A percentile compares a stretch with the other conserved stretches of the same genome.
Evolutionary conservation across 306 rosid genomes (phyloP).

Genomic region (Vachellia collinsii): DNA sequence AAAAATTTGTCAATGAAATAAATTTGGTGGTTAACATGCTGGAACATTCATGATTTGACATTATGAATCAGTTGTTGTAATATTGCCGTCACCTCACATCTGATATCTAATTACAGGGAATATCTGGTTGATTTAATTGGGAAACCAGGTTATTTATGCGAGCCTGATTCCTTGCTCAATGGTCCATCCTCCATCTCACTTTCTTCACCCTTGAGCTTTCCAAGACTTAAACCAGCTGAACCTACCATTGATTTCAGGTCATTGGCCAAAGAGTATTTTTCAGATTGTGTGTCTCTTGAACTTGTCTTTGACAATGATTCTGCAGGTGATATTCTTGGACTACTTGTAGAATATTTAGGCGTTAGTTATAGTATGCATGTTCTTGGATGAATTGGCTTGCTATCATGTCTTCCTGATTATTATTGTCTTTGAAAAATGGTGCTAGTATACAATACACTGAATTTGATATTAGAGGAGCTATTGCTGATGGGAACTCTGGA

Average conservation of each 20-base stretch:
- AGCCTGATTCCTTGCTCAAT: conserved; percentile 94
- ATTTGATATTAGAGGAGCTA: conserved; percentile 44
- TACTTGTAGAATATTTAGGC: conserved; percentile 17
- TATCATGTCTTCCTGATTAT: conserved; percentile 2
- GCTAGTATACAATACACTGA: conserved; percentile 26
- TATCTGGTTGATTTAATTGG: conserved; percentile 87
- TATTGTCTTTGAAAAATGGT: conserved; percentile 33
- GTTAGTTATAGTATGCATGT: conserved; percentile 18
- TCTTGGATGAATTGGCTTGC: conserved; percentile 28
- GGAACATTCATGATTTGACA: conserved; percentile 17
- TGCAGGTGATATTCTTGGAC: conserved; percentile 63
- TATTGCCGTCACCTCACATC: conserved; percentile 39
- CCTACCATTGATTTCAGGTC: conserved; percentile 80
- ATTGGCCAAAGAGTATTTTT: conserved; percentile 92
- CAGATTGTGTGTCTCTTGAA: conserved; percentile 76
- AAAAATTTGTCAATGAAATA: conserved; percentile 16
- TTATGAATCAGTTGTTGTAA: conserved; percentile 25
- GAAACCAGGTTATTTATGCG: conserved; percentile 82
- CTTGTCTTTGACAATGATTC: conserved; percentile 82
- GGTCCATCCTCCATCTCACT: conserved; percentile 98
- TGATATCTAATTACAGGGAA: conserved; percentile 68
- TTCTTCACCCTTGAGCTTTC: conserved; percentile 97
- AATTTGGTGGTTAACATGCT: conserved; percentile 20
- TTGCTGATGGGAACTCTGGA: conserved; percentile 50
- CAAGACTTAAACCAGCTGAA: conserved; percentile 77